Evolutionary conservation across 2,329 filamentous ascomycete genomes (phyloP), one percentile per base, ranked within the genome.

Genomic region (Cytospora mali): DNA sequence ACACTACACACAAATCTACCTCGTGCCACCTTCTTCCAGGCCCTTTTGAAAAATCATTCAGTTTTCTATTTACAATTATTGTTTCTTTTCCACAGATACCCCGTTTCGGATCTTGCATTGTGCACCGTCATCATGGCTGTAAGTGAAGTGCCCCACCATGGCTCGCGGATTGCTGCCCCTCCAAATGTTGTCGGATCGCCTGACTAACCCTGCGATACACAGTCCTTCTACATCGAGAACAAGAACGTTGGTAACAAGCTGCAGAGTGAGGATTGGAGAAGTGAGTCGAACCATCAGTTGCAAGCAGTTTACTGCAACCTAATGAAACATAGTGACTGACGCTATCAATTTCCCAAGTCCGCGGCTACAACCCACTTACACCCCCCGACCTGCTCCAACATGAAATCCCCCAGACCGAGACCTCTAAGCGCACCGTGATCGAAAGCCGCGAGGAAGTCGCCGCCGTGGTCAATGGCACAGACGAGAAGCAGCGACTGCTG

Each of bases 351-450:
- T 55, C 39, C 64, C 29, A 39, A 92, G 89, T 93, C 76, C 89
- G 90, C 66, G 94, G 94, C 70, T 94, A 96, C 84, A 97, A 96
- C 75, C 94, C 92, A 71, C 82, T 99, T 69, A 97, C 92, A 16
- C 88, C 95, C 7, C 95, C 95, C 66, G 92, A 97, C 73, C 88
- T 99, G 67, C 92, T 99, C 65, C 94, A 98, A 77, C 90, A 94
- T 82, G 93, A 98, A 76, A 94, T 99, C 71, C 77, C 82, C 69
- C 84, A 86, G 74, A 85, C 82, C 9, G 64, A 76, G 66, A 77
- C 77, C 66, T 86, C 83, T 62, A 85, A 85, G 70, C 75, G 78
- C 71, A 89, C 88, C 4, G 88, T 90, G 35, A 72, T 88, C 57
- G 72, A 81, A 66, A 82, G 85, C 65, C 85, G 87, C 49, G 82